Evolutionary conservation across 208 protist genomes (phyloP).

Genomic region (Trypanosoma mega): DNA sequence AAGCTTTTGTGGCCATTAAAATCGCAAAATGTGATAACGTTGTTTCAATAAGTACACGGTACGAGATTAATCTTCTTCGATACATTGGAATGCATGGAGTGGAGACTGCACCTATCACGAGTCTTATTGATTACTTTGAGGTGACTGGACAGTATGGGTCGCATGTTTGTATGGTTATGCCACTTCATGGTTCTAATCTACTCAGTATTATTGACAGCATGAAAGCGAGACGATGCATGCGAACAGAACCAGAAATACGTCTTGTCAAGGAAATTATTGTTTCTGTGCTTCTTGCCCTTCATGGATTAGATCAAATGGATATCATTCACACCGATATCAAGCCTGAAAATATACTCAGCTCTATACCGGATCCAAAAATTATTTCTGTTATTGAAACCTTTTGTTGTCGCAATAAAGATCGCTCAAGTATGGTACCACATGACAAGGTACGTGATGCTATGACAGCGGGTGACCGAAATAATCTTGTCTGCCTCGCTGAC

Average conservation of each 20-base stretch:
- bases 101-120: conserved; percentile 41
- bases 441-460: conserved; percentile 21
- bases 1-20: conserved; percentile 86
- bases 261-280: conserved; percentile 77
- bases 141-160: conserved; percentile 52
- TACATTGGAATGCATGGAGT: conserved; percentile 47
- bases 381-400: conserved; percentile 62
- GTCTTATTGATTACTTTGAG: conserved; percentile 81
- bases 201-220: conserved; percentile 81
- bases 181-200: conserved; percentile 76
- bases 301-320: conserved; percentile 65
- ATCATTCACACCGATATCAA: conserved; percentile 94
- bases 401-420: conserved; percentile 52
- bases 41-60: conserved; percentile 57
- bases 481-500: conserved; percentile 69
- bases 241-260: conserved; percentile 52
- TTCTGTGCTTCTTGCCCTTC: conserved; percentile 67
- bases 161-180: conserved; percentile 85
- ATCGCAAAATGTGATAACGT: conserved; percentile 69
- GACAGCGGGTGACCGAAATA: conserved; percentile 35
- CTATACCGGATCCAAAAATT: conserved; percentile 61
- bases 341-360: conserved; percentile 87
- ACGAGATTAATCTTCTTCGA: conserved; percentile 74
- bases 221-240: conserved; percentile 35
- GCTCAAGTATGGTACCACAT: conserved; percentile 25